These are phyloP conservation scores for Penicillium brevicompactum DNA, from an alignment of 2,329 filamentous ascomycete species.

Conservation along the genomic window DNA sequence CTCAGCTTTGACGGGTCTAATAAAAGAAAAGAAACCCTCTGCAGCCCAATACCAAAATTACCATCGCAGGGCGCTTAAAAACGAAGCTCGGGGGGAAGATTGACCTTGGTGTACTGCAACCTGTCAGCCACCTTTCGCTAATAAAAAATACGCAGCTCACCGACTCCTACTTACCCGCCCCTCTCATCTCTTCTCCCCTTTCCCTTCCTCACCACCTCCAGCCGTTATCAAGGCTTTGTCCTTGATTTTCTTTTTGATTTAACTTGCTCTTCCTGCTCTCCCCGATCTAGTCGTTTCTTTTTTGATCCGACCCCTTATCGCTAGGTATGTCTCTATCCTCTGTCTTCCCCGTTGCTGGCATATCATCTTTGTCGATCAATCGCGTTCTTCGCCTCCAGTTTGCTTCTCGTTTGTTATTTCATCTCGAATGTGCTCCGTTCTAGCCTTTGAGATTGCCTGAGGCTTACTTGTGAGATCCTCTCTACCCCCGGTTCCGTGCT, in stretches of 20 bases:
- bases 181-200: slow-evolving; percentile 18
- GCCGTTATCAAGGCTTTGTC: slow-evolving; percentile 27
- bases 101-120: neutral
- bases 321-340: slow-evolving; percentile 11
- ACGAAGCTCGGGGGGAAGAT: neutral
- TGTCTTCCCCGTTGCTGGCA: neutral
- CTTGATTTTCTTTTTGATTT: slow-evolving; percentile 19
- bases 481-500: slow-evolving; percentile 10
- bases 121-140: slow-evolving; percentile 22
- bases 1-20: neutral
- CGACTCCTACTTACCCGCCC: slow-evolving; percentile 23
- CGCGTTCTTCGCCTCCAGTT: slow-evolving; percentile 1
- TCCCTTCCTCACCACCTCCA: slow-evolving; percentile 11
- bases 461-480: slow-evolving; percentile 19
- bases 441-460: slow-evolving; percentile 21
- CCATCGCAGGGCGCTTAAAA: slow-evolving; percentile 7
- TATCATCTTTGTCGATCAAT: neutral
- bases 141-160: slow-evolving; percentile 25
- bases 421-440: slow-evolving; percentile 2
- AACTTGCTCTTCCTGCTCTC: neutral
- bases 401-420: neutral
- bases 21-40: neutral
- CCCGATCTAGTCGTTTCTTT: slow-evolving; percentile 18
- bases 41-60: slow-evolving; percentile 19
- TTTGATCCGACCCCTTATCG: slow-evolving; percentile 9